These are phyloP conservation scores for Trichosporon coremiiforme DNA, from an alignment of 1,284 basidiomycete species.

Conservation along the genomic window DNA sequence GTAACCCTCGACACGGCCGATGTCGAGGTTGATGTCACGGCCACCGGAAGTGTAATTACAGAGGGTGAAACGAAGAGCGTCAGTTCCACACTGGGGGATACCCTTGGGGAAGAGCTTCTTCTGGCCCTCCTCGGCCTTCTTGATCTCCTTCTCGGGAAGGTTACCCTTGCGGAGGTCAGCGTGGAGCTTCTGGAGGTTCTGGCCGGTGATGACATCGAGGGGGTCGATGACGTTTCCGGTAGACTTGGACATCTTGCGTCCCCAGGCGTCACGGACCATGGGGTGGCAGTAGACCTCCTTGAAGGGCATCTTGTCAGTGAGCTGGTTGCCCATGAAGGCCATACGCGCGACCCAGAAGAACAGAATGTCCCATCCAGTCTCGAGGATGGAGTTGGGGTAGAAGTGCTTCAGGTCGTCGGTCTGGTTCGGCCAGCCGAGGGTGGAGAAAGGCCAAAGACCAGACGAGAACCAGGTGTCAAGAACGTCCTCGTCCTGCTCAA, in stretches of 20 bases:
- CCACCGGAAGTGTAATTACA: constrained; percentile 88
- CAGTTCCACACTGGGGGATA: constrained; percentile 97
- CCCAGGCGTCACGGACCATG: constrained; percentile 98
- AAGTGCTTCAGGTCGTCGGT: constrained; percentile 69
- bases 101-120: constrained; percentile 99
- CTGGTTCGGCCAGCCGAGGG: constrained; percentile 93
- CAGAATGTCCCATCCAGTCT: constrained; percentile 98
- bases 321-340: constrained; percentile 88
- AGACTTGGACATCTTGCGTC: constrained; percentile 98
- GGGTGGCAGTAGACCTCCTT: constrained; percentile 98
- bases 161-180: constrained; percentile 88
- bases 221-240: constrained; percentile 99
- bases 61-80: constrained; percentile 91
- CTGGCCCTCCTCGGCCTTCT: constrained; percentile 89
- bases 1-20: constrained; percentile 96
- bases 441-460: constrained; percentile 96
- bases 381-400: constrained; percentile 86
- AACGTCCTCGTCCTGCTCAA: constrained; percentile 96
- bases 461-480: constrained; percentile 99
- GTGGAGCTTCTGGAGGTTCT: constrained; percentile 80
- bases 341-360: constrained; percentile 99
- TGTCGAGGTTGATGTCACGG: constrained; percentile 94
- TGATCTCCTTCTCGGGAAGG: constrained; percentile 89
- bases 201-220: constrained; percentile 89
- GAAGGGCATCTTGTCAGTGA: constrained; percentile 92